Evolutionary conservation across 108 stramenopile species (phyloP), one percentile per base, ranked within the genome.

Genomic region (Parietichytrium sp.): DNA sequence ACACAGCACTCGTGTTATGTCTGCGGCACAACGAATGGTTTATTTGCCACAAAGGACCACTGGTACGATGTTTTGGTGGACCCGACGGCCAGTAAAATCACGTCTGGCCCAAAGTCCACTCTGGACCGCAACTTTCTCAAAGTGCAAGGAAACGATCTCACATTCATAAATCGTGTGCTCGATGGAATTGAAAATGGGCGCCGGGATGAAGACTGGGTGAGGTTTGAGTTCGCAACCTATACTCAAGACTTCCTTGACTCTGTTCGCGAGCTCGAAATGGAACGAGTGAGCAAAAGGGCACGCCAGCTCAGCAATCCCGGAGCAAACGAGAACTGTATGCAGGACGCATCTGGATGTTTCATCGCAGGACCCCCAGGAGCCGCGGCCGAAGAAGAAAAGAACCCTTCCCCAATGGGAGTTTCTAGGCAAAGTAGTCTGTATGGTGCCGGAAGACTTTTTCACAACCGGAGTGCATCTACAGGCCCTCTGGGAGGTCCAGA

Each of bases 31-130:
- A 72, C 61, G 42, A 72, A 72, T 38, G 61, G 61, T 6, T 42
- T 72, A n/a, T 72, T 72, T 20, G 61, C 61, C 10, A 72, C 61
- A 6, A 72, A 72, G 20, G 61, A 72, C 38, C 38, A 72, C 61
- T 72, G 61, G 61, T 72, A 72, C 3, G 61, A 72, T 27, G n/a
- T 72, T 25, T 33, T 27, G 10, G 25, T 72, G 1, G 61, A 72
- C 42, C 61, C 61, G 1, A 72, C 36, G 2, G 42, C 18, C 2
- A 42, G 61, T 42, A 72, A 72, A 42, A 7, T 45, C 8, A 38
- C 20, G 1, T 13, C 45, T 10, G 45, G 61, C 3, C 36, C 23
- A n/a, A 72, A 33, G 0, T 72, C 61, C n/a, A 16, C 6, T 6
- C 10, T 72, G 33, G 61, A 72, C 33, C 61, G 61, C 15, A 72